These are phyloP conservation scores for Brassica juncea DNA, from an alignment of 345 rosid genomes.

Conservation along the genomic window DNA sequence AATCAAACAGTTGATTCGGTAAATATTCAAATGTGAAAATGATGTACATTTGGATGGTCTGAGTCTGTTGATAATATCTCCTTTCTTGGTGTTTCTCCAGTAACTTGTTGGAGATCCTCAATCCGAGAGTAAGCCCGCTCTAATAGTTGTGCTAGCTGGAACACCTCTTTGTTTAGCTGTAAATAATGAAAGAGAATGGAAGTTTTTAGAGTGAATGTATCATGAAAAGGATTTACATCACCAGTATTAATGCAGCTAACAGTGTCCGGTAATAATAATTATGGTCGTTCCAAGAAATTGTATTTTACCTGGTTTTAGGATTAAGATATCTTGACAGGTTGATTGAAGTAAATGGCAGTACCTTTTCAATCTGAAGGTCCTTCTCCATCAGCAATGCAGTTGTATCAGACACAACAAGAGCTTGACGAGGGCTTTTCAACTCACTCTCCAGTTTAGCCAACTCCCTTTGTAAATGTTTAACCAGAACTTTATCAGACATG, in stretches of 20 bases:
- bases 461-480: slow-evolving; percentile 89
- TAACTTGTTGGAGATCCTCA: slow-evolving; percentile 52
- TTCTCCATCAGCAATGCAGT: slow-evolving; percentile 59
- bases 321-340: background rate
- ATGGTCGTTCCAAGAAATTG: background rate
- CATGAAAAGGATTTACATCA: slow-evolving; percentile 10
- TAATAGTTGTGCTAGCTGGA: slow-evolving; percentile 53
- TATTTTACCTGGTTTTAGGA: background rate
- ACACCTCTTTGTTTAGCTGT: slow-evolving; percentile 70
- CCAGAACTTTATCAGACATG: slow-evolving; percentile 83
- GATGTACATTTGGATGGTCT: slow-evolving; percentile 33
- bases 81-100: slow-evolving; percentile 39
- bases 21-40: background rate
- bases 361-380: slow-evolving; percentile 82
- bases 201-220: slow-evolving; percentile 14
- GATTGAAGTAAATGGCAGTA: slow-evolving; percentile 34
- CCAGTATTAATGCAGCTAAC: background rate
- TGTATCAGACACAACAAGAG: slow-evolving; percentile 47
- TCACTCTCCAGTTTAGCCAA: slow-evolving; percentile 83
- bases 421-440: slow-evolving; percentile 52
- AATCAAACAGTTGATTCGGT: slow-evolving; percentile 3
- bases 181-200: slow-evolving; percentile 3
- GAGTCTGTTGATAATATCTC: slow-evolving; percentile 44
- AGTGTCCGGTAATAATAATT: background rate
- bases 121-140: slow-evolving; percentile 62